A percentile compares a stretch with the other conserved stretches of the same genome.
Evolutionary conservation across 345 rosid genomes (phyloP).

Genomic region (Anastatica hierochuntica): DNA sequence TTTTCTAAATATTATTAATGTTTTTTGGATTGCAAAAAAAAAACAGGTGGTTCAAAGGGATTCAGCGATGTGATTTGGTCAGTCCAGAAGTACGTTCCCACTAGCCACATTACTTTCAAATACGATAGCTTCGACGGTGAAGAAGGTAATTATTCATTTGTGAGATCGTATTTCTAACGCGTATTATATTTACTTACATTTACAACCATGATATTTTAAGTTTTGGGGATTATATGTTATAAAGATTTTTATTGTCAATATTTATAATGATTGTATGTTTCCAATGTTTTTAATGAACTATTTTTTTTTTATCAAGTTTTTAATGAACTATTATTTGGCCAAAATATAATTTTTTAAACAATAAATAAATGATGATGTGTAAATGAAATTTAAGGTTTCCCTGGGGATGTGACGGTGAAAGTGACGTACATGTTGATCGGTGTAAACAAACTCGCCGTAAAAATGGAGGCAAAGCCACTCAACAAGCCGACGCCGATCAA

Average conservation of each 20-base stretch:
- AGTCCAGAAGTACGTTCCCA: constrained; percentile 28
- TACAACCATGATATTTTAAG: no score
- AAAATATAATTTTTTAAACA: neutral
- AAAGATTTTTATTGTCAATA: no score
- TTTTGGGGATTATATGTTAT: no score
- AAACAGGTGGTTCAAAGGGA: constrained; percentile 62
- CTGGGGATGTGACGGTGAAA: constrained; percentile 47
- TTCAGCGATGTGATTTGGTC: constrained; percentile 58
- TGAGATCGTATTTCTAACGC: no score
- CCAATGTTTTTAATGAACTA: no score
- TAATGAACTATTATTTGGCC: neutral
- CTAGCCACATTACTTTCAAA: constrained; percentile 43
- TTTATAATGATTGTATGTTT: no score
- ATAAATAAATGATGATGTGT: no score
- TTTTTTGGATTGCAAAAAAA: neutral
- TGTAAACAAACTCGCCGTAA: constrained; percentile 38
- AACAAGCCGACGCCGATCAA: constrained; percentile 63
- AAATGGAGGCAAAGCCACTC: constrained; percentile 48
- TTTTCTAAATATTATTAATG: neutral
- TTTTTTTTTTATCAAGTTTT: no score
- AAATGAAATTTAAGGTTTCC: no score
- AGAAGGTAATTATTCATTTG: constrained; percentile 47
- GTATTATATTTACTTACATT: no score
- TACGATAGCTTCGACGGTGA: constrained; percentile 62
- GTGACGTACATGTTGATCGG: constrained; percentile 56